These are phyloP conservation scores for Neophaeococcomyces aloes DNA, from an alignment of 2,329 filamentous ascomycete genomes.

Conservation along the genomic window DNA sequence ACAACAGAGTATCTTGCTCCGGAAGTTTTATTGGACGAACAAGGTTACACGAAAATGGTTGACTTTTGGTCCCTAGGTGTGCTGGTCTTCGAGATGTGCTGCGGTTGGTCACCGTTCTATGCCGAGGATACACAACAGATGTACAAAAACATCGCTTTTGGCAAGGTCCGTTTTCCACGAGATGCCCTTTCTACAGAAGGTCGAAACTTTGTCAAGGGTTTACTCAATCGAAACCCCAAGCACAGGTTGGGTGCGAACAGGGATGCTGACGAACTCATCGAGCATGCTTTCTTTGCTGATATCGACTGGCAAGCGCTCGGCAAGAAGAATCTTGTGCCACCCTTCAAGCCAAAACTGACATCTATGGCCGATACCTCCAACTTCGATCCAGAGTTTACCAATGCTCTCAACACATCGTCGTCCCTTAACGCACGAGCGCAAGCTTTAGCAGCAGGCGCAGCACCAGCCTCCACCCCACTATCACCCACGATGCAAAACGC, in stretches of 20 bases:
- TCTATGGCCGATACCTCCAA: conserved; percentile 94
- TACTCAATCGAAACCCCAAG: conserved; percentile 93
- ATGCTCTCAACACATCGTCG: conserved; percentile 73
- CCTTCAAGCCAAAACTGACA: conserved; percentile 96
- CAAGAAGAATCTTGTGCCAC: conserved; percentile 86
- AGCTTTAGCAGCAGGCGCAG: conserved; percentile 66
- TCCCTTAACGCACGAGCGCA: conserved; percentile 88
- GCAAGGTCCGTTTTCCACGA: conserved; percentile 90
- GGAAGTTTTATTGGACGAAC: conserved; percentile 88
- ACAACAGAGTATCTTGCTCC: conserved; percentile 96
- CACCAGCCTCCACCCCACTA: conserved; percentile 80
- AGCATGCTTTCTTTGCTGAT: conserved; percentile 86
- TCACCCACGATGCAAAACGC: conserved; percentile 95
- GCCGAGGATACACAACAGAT: conserved; percentile 99
- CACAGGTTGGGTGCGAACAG: conserved; percentile 83
- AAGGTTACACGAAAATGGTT: conserved; percentile 98
- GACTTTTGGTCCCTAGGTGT: conserved; percentile 99
- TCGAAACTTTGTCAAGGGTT: conserved; percentile 92
- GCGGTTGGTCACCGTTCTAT: conserved; percentile 97
- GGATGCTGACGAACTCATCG: conserved; percentile 89
- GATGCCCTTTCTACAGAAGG: conserved; percentile 92
- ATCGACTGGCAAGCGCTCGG: conserved; percentile 82
- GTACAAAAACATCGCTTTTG: conserved; percentile 99
- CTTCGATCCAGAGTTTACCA: conserved; percentile 97
- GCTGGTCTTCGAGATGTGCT: conserved; percentile 98